Base-by-base conservation (phyloP, 768 basidiomycete genomes). In the Rhizopogon vinicolor region DNA sequence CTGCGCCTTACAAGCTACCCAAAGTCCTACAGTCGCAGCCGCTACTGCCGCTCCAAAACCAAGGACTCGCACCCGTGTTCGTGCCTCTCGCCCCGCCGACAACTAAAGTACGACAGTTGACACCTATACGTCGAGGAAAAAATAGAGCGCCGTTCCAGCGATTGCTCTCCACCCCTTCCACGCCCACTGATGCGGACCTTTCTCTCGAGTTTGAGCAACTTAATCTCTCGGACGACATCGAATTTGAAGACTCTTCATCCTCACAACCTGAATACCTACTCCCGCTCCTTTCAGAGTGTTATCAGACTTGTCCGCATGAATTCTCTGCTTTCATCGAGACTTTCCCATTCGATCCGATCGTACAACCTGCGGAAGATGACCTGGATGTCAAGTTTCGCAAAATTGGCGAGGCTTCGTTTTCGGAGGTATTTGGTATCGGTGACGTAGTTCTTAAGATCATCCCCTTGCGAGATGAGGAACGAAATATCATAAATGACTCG, bases 391-490 rank as follows among this genome's bases (percentile, higher is more conserved):
- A 54, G 6, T 93, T 93, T 70, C 77, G 72, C 60, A 99, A 99
- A 71, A 86, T 98, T 44, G 96, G 96, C 41, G 97, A 99, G 73
- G 97, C 97, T 7, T 92, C 90, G 48, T 99, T 89, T 70, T 96
- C 93, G 0, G 97, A 99, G 66, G 97, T 99, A 29, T 99, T 92
- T 68, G 89, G 89, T 7, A 87, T 94, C 50, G 88, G 88, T 3
- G 83, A 89, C 60, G 83, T 95, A 35, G 93, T 95, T n/a, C 77
- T 95, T 59, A 96, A 95, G 74, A 79, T 97, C 44, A 85, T 95
- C 39, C 93, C 93, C 6, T 70, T 94, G 39, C 77, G 83, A 49
- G 75, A 81, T 58, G 84, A 86, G 62, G 74, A 37, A n/a, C 56
- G 58, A 29, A 45, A 41, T 4, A 37, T 43, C 19, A 64, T 65